Base-by-base conservation (phyloP, 148 eudicot species). In the Cornus suecica region DNA sequence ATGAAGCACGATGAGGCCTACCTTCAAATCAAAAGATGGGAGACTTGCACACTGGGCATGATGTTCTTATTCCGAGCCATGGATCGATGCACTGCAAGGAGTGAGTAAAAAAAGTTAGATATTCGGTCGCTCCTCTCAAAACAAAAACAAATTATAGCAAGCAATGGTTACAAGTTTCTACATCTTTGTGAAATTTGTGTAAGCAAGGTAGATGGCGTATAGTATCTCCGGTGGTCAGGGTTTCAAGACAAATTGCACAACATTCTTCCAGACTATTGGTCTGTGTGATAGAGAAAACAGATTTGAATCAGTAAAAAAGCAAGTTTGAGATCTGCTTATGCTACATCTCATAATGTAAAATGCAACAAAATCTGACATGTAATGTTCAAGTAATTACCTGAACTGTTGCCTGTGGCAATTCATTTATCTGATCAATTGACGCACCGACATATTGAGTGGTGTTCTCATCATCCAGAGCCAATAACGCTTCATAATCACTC, bases 181-280 rank as follows among this genome's bases (percentile, higher is more conserved):
- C 99, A 79, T 93, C 99, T 86, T 92, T 95, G 84, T 95, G 99
- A 88, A 95, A 95, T 76, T 88, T 93, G 83, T 95, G 99, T 75
- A 95, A 80, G 85, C 99, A 95, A 67, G 99, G 99, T 51, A 95
- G 92, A 85, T 93, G 98, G 24, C 99, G 90, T 65, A 95, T 87
- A 37, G 86, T 83, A 54, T 95, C 99, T 61, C 99, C 99, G 23
- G 85, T 72, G 18, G 77, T 80, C 23, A 98, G 99, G 66, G 82
- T 88, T 74, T 95, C 99, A 54, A 95, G 94, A 78, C 99, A 95
- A 80, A 95, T 74, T 29, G 98, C 89, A 80, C 99, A 95, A 34
- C 76, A 80, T 80, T 88, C 90, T 73, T 90, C 94, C 74, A 70
- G 74, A 75, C 68, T 77, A 31, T 84, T 91, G 70, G 62, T 86